Evolutionary conservation across 768 basidiomycete species (phyloP), one percentile per base, ranked within the genome.

Genomic region (Phylloporus sp.): DNA sequence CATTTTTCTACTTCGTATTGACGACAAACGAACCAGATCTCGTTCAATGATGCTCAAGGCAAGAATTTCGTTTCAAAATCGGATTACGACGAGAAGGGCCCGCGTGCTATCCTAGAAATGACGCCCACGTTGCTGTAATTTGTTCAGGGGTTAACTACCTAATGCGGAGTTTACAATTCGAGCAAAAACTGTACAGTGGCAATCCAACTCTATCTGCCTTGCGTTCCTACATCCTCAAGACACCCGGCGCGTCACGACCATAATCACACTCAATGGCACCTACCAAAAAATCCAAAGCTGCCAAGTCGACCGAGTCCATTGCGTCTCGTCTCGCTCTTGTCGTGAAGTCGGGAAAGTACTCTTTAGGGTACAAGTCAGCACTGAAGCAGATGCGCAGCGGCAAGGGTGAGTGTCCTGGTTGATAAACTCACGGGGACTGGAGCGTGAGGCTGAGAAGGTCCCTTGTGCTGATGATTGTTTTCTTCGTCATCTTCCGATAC

Each of bases 361-460:
- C 80, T 44, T 78, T 98, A 52, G 96, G 96, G 52, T 97, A 97
- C 85, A 98, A 98, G 75, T 90, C 91, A 53, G 91, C 94, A 42
- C 78, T 99, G 64, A 97, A 98, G 81, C 86, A 91, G 73, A 96
- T 99, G 90, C 88, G 95, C 66, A 86, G 72, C 54, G 94, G 96
- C 68, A 95, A 96, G 80, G 91, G 95, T 97, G 70, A 79, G 92
- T 64, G 63, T 63, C 47, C 44, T 47, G 9, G 11, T 52, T 44
- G 53, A 59, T 70, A 69, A 69, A 77, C 73, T 78, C 79, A 69
- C 77, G 81, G 88, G 90, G 90, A 82, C 90, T 91, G 90, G 90
- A 92, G 90, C 90, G 75, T 79, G 76, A 85, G 79, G 92, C 91
- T 93, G 91, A 93, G 92, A 94, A 95, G 90, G 90, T 91, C 88